phyloP scores from a whole-genome alignment of 768 basidiomycete genomes.

The Fistulinella prunicolor region DNA sequence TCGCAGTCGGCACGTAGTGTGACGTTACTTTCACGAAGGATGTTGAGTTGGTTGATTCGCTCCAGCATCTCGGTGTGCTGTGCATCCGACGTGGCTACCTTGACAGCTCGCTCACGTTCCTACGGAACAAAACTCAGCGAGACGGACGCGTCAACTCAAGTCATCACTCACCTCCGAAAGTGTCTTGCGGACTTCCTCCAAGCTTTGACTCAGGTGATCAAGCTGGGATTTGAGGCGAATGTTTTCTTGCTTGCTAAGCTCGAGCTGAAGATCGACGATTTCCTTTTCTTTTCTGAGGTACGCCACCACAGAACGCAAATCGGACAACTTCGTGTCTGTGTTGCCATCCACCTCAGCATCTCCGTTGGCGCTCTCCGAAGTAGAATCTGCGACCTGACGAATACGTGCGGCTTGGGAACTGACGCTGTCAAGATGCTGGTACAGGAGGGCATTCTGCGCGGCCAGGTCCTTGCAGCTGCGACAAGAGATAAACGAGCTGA shows the following conservation, averaged over 20 bases:
- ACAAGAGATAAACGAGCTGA: background rate
- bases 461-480: slow-evolving; percentile 68
- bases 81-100: slow-evolving; percentile 65
- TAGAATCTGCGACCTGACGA: slow-evolving; percentile 60
- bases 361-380: slow-evolving; percentile 35
- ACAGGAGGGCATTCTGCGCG: slow-evolving; percentile 72
- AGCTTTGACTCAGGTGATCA: slow-evolving; percentile 63
- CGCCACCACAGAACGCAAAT: slow-evolving; percentile 73
- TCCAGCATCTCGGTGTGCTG: slow-evolving; percentile 85
- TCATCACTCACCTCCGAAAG: slow-evolving; percentile 59
- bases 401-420: slow-evolving; percentile 83
- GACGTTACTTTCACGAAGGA: slow-evolving; percentile 84
- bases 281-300: slow-evolving; percentile 91
- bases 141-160: background rate
- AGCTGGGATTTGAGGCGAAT: slow-evolving; percentile 70
- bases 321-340: slow-evolving; percentile 61
- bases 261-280: slow-evolving; percentile 84
- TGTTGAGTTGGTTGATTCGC: slow-evolving; percentile 81
- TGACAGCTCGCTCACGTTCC: slow-evolving; percentile 80
- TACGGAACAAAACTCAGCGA: slow-evolving; percentile 27
- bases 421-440: slow-evolving; percentile 82
- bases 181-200: slow-evolving; percentile 67
- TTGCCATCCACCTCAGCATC: slow-evolving; percentile 50
- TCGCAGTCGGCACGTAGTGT: slow-evolving; percentile 79
- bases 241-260: slow-evolving; percentile 76